A percentile compares a stretch with the other conserved stretches of the same genome.
These are phyloP conservation scores for Botryotinia globosa DNA, from an alignment of 2,329 filamentous ascomycete species.

Conservation along the genomic window DNA sequence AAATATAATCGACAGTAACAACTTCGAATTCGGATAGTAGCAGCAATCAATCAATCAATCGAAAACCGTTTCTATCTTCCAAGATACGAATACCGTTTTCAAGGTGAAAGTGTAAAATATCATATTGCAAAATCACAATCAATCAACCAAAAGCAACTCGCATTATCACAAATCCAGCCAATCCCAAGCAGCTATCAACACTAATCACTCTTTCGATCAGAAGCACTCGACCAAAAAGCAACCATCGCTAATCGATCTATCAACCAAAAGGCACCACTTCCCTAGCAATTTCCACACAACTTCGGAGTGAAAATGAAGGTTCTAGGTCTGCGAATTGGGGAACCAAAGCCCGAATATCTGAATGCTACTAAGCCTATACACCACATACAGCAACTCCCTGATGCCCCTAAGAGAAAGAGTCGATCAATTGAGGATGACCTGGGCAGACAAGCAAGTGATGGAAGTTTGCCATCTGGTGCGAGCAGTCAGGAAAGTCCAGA, in stretches of 20 bases:
- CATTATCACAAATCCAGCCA: not conserved
- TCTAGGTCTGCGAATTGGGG: conserved; percentile 10
- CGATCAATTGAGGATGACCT: conserved; percentile 1
- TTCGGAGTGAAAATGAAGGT: conserved; percentile 5
- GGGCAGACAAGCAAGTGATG: conserved; percentile 45
- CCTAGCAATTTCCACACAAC: not conserved
- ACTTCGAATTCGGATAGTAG: conserved; percentile 1
- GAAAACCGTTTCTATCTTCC: not conserved
- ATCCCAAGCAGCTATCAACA: not conserved
- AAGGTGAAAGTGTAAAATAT: conserved; percentile 3
- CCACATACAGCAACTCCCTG: not conserved
- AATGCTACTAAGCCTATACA: not conserved
- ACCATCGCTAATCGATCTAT: not conserved
- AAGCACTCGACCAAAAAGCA: not conserved
- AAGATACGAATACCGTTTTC: not conserved
- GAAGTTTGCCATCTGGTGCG: conserved; percentile 39
- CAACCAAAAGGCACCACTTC: conserved; percentile 1
- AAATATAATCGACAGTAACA: not conserved
- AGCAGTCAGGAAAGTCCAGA: not conserved
- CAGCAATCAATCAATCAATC: conserved; percentile 11
- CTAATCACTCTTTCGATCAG: not conserved
- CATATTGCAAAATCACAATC: not conserved
- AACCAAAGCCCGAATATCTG: not conserved
- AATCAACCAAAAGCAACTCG: not conserved
- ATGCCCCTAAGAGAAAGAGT: not conserved